Evolutionary conservation across 768 basidiomycete species (phyloP), one percentile per base, ranked within the genome.

Genomic region (Lactarius evosmus): DNA sequence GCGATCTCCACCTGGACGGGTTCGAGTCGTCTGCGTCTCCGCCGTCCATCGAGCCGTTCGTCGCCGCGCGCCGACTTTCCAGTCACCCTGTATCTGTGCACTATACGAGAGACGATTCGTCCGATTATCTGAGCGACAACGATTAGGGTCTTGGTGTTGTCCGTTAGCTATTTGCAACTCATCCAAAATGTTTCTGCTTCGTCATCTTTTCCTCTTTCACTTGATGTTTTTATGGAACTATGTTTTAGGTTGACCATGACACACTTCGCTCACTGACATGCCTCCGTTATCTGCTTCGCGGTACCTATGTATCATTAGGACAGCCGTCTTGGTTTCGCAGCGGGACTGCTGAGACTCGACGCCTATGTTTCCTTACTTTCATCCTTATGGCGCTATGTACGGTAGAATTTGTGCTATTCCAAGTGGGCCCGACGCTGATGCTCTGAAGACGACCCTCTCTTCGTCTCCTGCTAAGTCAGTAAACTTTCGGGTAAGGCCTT

Each of bases 1-100:
- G 54, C 49, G 63, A 65, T 34, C 46, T 65, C 29, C 27, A 65
- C 32, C 6, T 65, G 52, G 17, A 52, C 2, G 53, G 36, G 9
- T 46, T 25, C 19, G 12, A 51, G 7, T 34, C 22, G 4, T 46
- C 50, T 6, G 7, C 4, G 14, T 32, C 58, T 54, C 14, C 46
- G 8, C 14, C 46, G 8, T 54, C 50, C 9, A 44, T 64, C 27
- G 58, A 64, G 17, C 62, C 41, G 32, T 63, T 58, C n/a, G 36
- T 59, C 29, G 51, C 40, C 9, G 62, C 62, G 27, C 62, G 63
- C 7, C 33, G 32, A 32, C 34, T 49, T 5, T 64, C 30, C 22
- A 32, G 22, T 9, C 63, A 44, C 2, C 63, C 63, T 7, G 53
- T 64, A 6, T 16, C 22, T 29, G 44, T 64, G 7, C 58, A 64